A percentile compares a stretch with the other conserved stretches of the same genome.
Conservation (phyloP, 345 rosid species). For the Eucalyptus curtisii region DNA sequence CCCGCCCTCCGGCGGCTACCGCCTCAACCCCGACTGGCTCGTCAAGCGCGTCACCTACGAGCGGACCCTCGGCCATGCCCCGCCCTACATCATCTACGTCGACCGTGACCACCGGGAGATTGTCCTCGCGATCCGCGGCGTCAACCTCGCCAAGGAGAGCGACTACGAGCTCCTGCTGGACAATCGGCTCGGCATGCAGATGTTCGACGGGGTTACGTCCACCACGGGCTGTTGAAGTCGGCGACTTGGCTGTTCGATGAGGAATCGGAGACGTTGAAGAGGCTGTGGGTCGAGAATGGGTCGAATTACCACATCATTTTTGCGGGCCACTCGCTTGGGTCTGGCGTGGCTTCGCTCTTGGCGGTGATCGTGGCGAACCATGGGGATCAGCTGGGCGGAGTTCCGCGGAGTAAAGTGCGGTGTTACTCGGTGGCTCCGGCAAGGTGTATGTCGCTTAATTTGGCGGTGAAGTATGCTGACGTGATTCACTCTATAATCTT, state of each 20-base stretch:
- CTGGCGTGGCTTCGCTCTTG: conserved; percentile 77
- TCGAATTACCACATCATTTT: conserved; percentile 42
- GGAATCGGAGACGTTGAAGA: conserved; percentile 55
- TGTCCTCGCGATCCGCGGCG: conserved; percentile 70
- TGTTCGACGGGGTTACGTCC: conserved; percentile 84
- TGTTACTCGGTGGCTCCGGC: conserved; percentile 91
- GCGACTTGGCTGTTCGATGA: conserved; percentile 65
- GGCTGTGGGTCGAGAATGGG: conserved; percentile 67
- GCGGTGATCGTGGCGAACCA: conserved; percentile 42
- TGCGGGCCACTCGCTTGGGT: conserved; percentile 87
- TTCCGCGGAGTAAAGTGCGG: conserved; percentile 50
- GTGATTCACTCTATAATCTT: conserved; percentile 69
- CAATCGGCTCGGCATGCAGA: conserved; percentile 56
- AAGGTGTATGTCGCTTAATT: conserved; percentile 89
- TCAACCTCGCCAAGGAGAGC: conserved; percentile 61
- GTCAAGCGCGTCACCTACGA: conserved; percentile 61
- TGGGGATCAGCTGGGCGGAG: conserved; percentile 44
- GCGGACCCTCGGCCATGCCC: conserved; percentile 49
- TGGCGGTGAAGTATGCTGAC: conserved; percentile 96
- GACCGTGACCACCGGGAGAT: conserved; percentile 64
- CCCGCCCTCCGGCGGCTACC: conserved; percentile 49
- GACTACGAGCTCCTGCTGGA: conserved; percentile 66
- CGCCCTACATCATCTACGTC: conserved; percentile 77
- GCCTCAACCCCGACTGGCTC: conserved; percentile 53
- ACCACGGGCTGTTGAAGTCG: conserved; percentile 65